Evolutionary conservation across 75 land plant genomes (phyloP).

Genomic region (Selaginella moellendorffii): DNA sequence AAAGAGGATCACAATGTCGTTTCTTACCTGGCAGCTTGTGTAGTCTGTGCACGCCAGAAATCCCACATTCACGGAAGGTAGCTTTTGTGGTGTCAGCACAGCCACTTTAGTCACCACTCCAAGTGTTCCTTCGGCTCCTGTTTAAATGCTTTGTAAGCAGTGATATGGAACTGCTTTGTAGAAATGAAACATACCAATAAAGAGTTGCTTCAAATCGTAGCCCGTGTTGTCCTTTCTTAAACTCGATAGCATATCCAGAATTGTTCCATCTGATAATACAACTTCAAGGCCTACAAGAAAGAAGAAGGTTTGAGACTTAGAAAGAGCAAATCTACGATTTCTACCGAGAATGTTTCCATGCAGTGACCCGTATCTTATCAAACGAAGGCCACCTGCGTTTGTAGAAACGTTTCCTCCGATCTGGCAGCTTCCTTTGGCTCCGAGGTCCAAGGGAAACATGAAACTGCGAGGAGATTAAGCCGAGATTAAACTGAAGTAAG

Average conservation of each 20-base stretch:
- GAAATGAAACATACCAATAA: slow-evolving; percentile 37
- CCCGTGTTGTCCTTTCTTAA: slow-evolving; percentile 98
- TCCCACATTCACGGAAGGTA: slow-evolving; percentile 67
- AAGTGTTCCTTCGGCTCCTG: slow-evolving; percentile 89
- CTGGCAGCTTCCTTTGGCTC: slow-evolving; percentile 98
- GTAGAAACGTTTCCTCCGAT: slow-evolving; percentile 99
- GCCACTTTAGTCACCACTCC: slow-evolving; percentile 92
- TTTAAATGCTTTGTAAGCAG: slow-evolving; percentile 1
- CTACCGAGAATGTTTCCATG: slow-evolving; percentile 89
- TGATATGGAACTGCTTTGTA: too few relatives aligned
- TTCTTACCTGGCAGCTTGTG: slow-evolving; percentile 37
- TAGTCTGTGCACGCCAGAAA: slow-evolving; percentile 80
- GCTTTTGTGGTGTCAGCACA: slow-evolving; percentile 61
- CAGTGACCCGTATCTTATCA: slow-evolving; percentile 88
- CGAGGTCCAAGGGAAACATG: slow-evolving; percentile 91
- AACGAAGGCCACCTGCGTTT: slow-evolving; percentile 88
- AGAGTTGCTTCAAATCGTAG: slow-evolving; percentile 92
- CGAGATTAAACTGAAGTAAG: neutral
- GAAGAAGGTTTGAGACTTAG: neutral
- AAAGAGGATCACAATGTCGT: slow-evolving; percentile 14
- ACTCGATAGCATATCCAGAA: slow-evolving; percentile 73
- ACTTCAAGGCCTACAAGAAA: slow-evolving; percentile 65
- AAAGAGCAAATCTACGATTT: too few relatives aligned
- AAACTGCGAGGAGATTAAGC: slow-evolving; percentile 27
- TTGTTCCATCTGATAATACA: slow-evolving; percentile 76